Evolutionary conservation across 768 basidiomycete genomes (phyloP).

Genomic region (Naganishia randhawae): DNA sequence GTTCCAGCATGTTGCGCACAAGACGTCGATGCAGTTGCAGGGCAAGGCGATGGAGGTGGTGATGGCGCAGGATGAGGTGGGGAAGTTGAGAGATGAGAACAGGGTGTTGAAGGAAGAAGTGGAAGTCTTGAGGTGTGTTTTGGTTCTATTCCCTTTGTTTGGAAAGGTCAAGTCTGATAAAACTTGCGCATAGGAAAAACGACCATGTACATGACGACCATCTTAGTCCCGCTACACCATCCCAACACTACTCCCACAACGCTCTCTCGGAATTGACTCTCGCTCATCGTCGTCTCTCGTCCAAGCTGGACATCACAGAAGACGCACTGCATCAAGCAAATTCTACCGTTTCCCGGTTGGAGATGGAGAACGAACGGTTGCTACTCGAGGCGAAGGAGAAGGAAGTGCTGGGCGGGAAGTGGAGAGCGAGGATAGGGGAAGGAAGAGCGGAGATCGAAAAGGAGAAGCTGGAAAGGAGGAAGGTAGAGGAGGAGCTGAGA

Average conservation of each 20-base stretch:
- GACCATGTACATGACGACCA: neutral
- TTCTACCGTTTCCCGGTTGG: slow-evolving; percentile 32
- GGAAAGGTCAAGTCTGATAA: neutral
- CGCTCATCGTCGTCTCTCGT: slow-evolving; percentile 47
- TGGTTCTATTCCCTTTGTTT: neutral
- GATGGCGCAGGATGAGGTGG: slow-evolving; percentile 29
- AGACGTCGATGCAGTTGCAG: slow-evolving; percentile 46
- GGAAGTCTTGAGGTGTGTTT: slow-evolving; percentile 38
- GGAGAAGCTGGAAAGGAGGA: slow-evolving; percentile 42
- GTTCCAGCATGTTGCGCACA: slow-evolving; percentile 47
- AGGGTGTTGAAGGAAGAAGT: slow-evolving; percentile 34
- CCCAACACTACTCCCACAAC: neutral
- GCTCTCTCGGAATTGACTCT: slow-evolving; percentile 47
- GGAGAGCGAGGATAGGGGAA: slow-evolving; percentile 38
- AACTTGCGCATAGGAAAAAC: neutral
- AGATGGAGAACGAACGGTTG: slow-evolving; percentile 36
- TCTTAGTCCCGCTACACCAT: neutral
- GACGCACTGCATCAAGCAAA: slow-evolving; percentile 32
- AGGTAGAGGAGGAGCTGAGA: slow-evolving; percentile 44
- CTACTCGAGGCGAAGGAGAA: slow-evolving; percentile 18
- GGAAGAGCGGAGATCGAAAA: slow-evolving; percentile 43
- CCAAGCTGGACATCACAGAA: slow-evolving; percentile 46
- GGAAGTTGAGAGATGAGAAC: slow-evolving; percentile 31
- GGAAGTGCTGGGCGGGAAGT: slow-evolving; percentile 37
- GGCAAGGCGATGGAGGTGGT: slow-evolving; percentile 44